These are phyloP conservation scores for Trichoderma asperellum DNA, from an alignment of 2,329 filamentous ascomycete species.

Conservation along the genomic window DNA sequence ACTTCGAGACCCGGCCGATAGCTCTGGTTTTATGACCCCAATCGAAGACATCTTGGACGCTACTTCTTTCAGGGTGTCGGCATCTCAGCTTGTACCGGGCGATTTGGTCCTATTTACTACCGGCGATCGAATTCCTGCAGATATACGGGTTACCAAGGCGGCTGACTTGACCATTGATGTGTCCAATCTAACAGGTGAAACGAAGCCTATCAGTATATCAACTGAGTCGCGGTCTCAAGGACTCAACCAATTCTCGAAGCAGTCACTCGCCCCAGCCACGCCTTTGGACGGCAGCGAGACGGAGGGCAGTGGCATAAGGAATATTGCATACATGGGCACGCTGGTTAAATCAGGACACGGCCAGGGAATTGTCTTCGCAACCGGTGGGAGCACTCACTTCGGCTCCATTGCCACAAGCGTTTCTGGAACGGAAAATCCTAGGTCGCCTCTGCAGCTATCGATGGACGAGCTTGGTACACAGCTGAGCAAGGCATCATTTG, in stretches of 20 bases:
- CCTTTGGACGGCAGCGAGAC: slow-evolving; percentile 62
- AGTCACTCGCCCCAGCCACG: slow-evolving; percentile 49
- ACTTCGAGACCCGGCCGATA: slow-evolving; percentile 48
- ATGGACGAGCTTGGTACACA: slow-evolving; percentile 99
- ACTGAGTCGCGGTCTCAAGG: slow-evolving; percentile 57
- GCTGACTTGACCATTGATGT: slow-evolving; percentile 92
- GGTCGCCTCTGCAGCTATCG: slow-evolving; percentile 89
- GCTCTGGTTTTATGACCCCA: slow-evolving; percentile 59
- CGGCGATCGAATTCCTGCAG: slow-evolving; percentile 93
- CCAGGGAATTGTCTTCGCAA: slow-evolving; percentile 96
- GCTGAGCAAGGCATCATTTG: slow-evolving; percentile 94
- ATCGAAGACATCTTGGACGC: slow-evolving; percentile 68
- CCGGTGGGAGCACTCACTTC: slow-evolving; percentile 91
- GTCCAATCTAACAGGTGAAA: slow-evolving; percentile 95
- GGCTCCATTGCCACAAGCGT: slow-evolving; percentile 94
- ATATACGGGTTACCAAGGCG: slow-evolving; percentile 90
- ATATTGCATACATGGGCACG: slow-evolving; percentile 98
- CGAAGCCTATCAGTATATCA: slow-evolving; percentile 84
- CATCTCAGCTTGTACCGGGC: slow-evolving; percentile 84
- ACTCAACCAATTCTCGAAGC: slow-evolving; percentile 36
- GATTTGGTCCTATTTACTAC: slow-evolving; percentile 94
- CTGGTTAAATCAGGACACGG: slow-evolving; percentile 93
- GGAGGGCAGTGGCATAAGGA: slow-evolving; percentile 67
- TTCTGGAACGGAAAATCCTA: slow-evolving; percentile 91
- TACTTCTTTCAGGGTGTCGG: slow-evolving; percentile 82